Percentiles rank a stretch among this genome's conserved stretches.
Conservation (phyloP, 257 asterid species). For the Primulina huaijiensis region DNA sequence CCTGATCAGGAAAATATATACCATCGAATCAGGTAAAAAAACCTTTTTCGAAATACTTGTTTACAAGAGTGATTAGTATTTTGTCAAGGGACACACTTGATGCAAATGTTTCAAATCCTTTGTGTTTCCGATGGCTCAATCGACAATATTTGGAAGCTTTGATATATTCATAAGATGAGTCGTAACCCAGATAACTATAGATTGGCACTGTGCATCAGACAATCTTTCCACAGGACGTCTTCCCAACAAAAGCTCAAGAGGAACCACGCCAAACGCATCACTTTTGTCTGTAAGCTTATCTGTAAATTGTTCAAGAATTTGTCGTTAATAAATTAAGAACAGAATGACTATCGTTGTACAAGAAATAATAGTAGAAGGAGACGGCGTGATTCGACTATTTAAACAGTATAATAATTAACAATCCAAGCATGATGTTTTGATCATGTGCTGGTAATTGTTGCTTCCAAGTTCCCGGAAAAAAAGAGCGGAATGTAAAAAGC, state of each 20-base stretch:
- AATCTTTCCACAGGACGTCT: constrained; percentile 76
- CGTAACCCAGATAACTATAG: constrained; percentile 92
- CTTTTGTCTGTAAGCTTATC: constrained; percentile 95
- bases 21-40: background rate
- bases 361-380: background rate
- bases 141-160: constrained; percentile 83
- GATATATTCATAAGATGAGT: constrained; percentile 90
- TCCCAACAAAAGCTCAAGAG: constrained; percentile 87
- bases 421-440: background rate
- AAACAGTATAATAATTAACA: background rate
- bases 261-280: constrained; percentile 89
- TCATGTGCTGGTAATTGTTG: background rate
- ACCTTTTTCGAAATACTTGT: too few relatives aligned
- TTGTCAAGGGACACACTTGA: constrained; percentile 30
- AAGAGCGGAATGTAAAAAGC: background rate
- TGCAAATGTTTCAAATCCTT: constrained; percentile 56
- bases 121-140: constrained; percentile 55
- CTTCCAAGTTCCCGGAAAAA: background rate
- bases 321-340: background rate
- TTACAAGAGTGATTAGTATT: background rate
- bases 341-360: background rate
- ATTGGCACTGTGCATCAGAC: constrained; percentile 66
- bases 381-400: background rate
- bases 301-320: constrained; percentile 29
- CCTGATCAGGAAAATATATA: constrained; percentile 30